A percentile compares a stretch with the other conserved stretches of the same genome.
phyloP scores from a whole-genome alignment of 306 rosid species.

The Prunus padus region DNA sequence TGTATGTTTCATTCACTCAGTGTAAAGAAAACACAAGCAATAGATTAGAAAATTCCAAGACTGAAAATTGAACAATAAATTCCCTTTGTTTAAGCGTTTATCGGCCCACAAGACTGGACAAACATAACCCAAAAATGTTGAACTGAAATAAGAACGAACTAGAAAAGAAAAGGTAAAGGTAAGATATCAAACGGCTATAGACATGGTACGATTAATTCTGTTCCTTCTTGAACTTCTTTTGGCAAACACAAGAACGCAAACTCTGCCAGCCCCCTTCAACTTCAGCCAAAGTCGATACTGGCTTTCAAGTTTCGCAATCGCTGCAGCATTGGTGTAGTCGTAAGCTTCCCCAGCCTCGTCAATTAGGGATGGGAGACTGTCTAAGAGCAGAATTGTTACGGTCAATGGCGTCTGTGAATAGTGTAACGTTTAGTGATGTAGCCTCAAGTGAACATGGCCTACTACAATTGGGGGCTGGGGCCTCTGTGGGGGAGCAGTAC shows the following conservation, averaged over 20 bases:
- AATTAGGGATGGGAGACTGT: not conserved
- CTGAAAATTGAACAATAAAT: not conserved
- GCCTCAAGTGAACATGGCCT: conserved; percentile 2
- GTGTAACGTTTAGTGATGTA: not conserved
- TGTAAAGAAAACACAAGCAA: not conserved
- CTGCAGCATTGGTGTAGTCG: not conserved
- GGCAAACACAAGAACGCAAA: too few species aligned
- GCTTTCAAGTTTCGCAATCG: not conserved
- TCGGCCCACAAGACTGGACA: not conserved
- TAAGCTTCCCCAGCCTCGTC: not conserved
- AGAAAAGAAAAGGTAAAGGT: not conserved
- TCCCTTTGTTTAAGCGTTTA: not conserved
- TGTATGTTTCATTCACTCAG: not conserved
- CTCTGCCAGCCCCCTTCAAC: too few species aligned
- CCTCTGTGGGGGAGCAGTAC: not conserved
- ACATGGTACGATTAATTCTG: not conserved
- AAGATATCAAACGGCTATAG: conserved; percentile 5
- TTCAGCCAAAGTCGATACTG: too few species aligned
- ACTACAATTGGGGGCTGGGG: not conserved
- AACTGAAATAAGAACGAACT: not conserved
- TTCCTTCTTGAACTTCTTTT: not conserved
- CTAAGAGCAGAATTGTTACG: not conserved
- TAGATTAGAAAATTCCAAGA: too few species aligned
- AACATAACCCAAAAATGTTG: not conserved
- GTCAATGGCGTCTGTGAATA: not conserved